Conservation (phyloP, 2,329 filamentous ascomycete species). For the Fusarium citri region DNA sequence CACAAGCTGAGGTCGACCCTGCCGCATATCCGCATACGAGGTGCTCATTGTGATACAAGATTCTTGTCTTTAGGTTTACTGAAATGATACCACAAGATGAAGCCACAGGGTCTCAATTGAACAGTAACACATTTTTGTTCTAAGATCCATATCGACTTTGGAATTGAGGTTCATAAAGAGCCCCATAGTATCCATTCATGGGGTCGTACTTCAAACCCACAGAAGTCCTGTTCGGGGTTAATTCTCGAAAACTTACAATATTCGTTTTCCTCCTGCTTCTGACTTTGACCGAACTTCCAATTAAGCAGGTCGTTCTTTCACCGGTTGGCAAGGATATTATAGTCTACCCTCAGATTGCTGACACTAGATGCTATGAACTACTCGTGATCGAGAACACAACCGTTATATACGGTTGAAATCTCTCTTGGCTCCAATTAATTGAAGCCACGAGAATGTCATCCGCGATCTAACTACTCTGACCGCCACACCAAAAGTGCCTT, state of each 20-base stretch:
- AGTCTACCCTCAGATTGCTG: neutral
- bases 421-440: neutral
- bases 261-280: neutral
- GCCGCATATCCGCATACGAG: neutral
- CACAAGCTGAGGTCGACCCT: neutral
- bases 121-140: neutral
- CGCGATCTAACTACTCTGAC: neutral
- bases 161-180: neutral
- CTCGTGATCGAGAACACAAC: neutral
- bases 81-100: neutral
- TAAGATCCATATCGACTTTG: neutral
- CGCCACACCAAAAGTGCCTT: constrained; percentile 1
- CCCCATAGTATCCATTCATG: neutral
- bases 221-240: neutral
- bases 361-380: neutral
- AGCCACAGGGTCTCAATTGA: neutral
- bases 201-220: neutral
- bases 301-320: neutral
- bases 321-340: neutral
- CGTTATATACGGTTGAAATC: neutral
- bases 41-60: neutral
- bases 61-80: neutral
- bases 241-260: neutral
- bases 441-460: neutral
- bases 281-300: neutral